Evolutionary conservation across 177 flowering plant genomes (phyloP), one percentile per base, ranked within the genome.

Genomic region (Tripterygium wilfordii): DNA sequence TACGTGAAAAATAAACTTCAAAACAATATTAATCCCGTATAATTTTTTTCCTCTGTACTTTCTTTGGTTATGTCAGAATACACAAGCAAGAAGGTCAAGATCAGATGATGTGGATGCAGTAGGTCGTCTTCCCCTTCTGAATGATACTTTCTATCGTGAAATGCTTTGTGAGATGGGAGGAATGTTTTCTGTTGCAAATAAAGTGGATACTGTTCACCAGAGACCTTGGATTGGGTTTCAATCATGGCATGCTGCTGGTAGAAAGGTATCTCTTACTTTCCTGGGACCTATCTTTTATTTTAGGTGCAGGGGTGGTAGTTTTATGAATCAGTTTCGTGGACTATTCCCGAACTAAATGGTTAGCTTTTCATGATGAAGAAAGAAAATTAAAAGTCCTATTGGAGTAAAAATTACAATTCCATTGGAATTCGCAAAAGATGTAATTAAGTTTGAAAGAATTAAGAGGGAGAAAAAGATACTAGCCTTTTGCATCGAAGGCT

Each of bases 161-260:
- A 65, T 77, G 57, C 83, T 94, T 16, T 87, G 97, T 64, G 99
- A 94, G 64, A 57, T 80, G 42, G 95, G 97, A 22, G 97, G 99
- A 58, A 84, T 94, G 92, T 78, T 89, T 70, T 54, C 99, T 23
- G 62, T 94, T 76, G 97, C 99, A 39, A 79, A 78, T 45, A 75
- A 40, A 54, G 75, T 89, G 60, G 99, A 92, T 55, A 62, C 69
- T 55, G 66, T 89, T 71, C 99, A 94, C 70, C 78, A 53, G 57
- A 68, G 82, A 61, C 96, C 97, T 53, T 94, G 99, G 99, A 89
- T 94, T 62, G 99, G 99, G 36, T 94, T 86, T 60, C 97, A 94
- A 65, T 89, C 99, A 51, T 94, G 97, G 97, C 89, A 54, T 62
- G 88, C 99, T 51, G 56, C 80, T 61, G 96, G 90, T 53, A 87